phyloP scores from a whole-genome alignment of 2,329 filamentous ascomycete species.

The Basipetospora sp. region DNA sequence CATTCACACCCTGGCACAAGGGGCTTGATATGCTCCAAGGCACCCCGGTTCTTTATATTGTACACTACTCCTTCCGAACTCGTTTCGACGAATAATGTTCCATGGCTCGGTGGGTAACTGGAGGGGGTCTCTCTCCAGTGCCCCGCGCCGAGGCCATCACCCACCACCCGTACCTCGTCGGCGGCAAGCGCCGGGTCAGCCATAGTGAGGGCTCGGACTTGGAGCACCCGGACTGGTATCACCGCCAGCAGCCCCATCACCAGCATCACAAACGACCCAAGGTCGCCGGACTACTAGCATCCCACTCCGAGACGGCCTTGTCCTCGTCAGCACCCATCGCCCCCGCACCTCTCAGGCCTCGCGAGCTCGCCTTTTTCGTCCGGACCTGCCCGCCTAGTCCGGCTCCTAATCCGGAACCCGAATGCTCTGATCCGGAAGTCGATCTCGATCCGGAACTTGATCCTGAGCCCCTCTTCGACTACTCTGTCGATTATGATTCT shows the following conservation, averaged over 20 bases:
- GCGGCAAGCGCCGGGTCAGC: slow-evolving; percentile 26
- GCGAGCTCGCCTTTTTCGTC: slow-evolving; percentile 5
- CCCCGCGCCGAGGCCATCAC: slow-evolving; percentile 3
- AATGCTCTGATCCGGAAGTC: neutral
- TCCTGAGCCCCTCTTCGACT: neutral
- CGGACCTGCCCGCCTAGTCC: slow-evolving; percentile 1
- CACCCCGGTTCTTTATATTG: too few relatives aligned
- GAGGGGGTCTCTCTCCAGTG: slow-evolving; percentile 3
- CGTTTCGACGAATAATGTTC: slow-evolving; percentile 17
- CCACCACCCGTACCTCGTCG: slow-evolving; percentile 17
- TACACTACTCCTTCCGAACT: too few relatives aligned
- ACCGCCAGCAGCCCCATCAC: too few relatives aligned
- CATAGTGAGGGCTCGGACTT: slow-evolving; percentile 19
- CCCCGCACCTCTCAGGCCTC: neutral
- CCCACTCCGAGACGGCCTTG: slow-evolving; percentile 3
- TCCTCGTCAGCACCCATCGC: slow-evolving; percentile 9
- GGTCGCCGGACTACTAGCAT: slow-evolving; percentile 7
- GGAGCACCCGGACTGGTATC: slow-evolving; percentile 10
- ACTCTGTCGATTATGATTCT: neutral
- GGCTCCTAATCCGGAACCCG: neutral
- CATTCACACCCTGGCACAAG: too few relatives aligned
- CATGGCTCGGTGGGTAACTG: slow-evolving; percentile 13
- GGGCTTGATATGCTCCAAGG: too few relatives aligned
- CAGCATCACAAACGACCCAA: slow-evolving; percentile 14
- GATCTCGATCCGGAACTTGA: neutral